Percentiles rank a stretch among this genome's conserved stretches.
These are phyloP conservation scores for Amanita muscaria DNA, from an alignment of 768 basidiomycete genomes.

Conservation along the genomic window DNA sequence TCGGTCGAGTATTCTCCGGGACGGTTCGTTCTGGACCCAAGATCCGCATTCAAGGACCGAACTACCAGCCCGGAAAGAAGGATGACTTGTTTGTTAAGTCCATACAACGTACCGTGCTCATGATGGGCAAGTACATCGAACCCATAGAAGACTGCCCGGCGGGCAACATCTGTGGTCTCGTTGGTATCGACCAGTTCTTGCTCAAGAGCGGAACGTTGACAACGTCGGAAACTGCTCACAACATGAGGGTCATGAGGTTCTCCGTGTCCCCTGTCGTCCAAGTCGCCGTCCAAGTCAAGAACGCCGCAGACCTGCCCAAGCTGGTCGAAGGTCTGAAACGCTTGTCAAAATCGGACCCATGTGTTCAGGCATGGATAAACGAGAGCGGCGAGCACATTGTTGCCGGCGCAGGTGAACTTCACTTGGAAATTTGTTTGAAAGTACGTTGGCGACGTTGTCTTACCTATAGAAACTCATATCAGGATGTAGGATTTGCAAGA, in stretches of 20 bases:
- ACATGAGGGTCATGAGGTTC: constrained; percentile 99
- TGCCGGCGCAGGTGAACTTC: constrained; percentile 97
- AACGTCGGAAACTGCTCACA: constrained; percentile 96
- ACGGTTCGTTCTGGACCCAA: constrained; percentile 96
- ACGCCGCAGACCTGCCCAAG: constrained; percentile 97
- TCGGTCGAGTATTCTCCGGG: constrained; percentile 99
- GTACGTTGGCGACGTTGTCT: too few relatives aligned
- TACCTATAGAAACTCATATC: constrained; percentile 1
- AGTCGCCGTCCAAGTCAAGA: constrained; percentile 99
- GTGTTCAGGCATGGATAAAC: constrained; percentile 90
- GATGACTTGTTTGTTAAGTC: constrained; percentile 97
- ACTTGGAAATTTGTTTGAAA: constrained; percentile 99
- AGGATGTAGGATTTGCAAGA: constrained; percentile 85
- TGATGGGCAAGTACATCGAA: constrained; percentile 99
- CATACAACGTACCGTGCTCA: constrained; percentile 96
- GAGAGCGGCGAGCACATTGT: constrained; percentile 98
- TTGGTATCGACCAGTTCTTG: constrained; percentile 99
- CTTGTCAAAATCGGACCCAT: constrained; percentile 99
- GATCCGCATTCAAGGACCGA: constrained; percentile 98
- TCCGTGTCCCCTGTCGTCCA: constrained; percentile 99
- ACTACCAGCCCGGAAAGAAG: constrained; percentile 98
- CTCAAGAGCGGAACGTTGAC: constrained; percentile 99
- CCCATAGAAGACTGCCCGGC: constrained; percentile 99
- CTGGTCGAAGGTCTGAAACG: constrained; percentile 99
- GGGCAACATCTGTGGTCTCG: constrained; percentile 97